These are phyloP conservation scores for Dryadomyces quercus-mongolicae DNA, from an alignment of 2,329 filamentous ascomycete genomes.

Conservation along the genomic window DNA sequence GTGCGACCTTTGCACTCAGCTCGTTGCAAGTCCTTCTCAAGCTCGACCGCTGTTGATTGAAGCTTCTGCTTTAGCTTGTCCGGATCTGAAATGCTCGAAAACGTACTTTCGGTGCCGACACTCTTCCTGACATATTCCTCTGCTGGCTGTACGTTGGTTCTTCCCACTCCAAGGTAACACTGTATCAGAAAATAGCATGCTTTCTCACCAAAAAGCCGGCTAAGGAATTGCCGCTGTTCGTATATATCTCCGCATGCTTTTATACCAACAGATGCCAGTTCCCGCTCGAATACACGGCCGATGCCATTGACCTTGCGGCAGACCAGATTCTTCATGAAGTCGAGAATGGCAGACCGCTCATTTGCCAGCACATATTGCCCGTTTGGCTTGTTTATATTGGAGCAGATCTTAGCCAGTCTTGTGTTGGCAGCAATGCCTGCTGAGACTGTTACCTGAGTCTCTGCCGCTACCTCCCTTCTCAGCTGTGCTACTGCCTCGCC, in stretches of 20 bases:
- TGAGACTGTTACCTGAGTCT: conserved; percentile 76
- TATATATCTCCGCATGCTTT: conserved; percentile 86
- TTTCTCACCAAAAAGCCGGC: conserved; percentile 80
- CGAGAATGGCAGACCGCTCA: conserved; percentile 63
- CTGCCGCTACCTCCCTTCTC: conserved; percentile 62
- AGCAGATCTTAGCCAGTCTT: conserved; percentile 88
- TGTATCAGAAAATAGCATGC: conserved; percentile 76
- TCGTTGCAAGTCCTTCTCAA: conserved; percentile 72
- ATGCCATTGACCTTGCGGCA: conserved; percentile 90
- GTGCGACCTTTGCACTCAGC: conserved; percentile 85
- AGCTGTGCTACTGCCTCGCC: conserved; percentile 67
- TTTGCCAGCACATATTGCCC: conserved; percentile 71
- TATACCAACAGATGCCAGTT: conserved; percentile 77
- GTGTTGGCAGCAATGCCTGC: conserved; percentile 91
- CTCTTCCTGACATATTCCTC: conserved; percentile 89
- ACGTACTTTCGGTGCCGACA: conserved; percentile 88
- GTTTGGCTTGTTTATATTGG: conserved; percentile 93
- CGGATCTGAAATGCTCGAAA: conserved; percentile 63
- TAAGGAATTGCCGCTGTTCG: conserved; percentile 57
- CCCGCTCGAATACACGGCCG: conserved; percentile 85
- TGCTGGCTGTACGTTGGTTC: conserved; percentile 73
- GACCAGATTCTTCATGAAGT: conserved; percentile 73
- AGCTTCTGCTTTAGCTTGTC: conserved; percentile 63
- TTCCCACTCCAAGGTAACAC: conserved; percentile 74
- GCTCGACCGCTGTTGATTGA: conserved; percentile 65